These are phyloP conservation scores for Heritiera fomes DNA, from an alignment of 345 rosid genomes.

Conservation along the genomic window DNA sequence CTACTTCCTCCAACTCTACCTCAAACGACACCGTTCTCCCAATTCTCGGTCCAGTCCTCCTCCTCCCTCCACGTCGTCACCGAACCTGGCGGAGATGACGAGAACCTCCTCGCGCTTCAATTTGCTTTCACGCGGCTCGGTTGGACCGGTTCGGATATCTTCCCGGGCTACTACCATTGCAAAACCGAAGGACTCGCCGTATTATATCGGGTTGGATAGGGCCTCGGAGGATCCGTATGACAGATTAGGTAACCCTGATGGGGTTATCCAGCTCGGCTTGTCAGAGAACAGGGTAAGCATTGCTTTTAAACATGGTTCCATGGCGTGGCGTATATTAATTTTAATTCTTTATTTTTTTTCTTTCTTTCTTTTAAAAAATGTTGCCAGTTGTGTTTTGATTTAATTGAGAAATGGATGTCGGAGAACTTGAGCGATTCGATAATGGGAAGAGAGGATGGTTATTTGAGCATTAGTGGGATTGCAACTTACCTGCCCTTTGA, in stretches of 20 bases:
- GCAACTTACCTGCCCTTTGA: constrained; percentile 70
- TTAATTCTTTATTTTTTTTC: not conserved
- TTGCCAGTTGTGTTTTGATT: constrained; percentile 78
- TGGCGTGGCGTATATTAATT: constrained; percentile 1
- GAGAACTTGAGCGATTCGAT: constrained; percentile 54
- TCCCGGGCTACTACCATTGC: constrained; percentile 56
- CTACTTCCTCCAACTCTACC: constrained; percentile 70
- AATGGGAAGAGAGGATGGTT: constrained; percentile 40
- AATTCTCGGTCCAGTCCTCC: constrained; percentile 39
- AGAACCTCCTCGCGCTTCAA: constrained; percentile 58
- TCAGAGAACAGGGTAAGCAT: constrained; percentile 71
- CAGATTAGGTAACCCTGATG: constrained; percentile 49
- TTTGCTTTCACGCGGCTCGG: constrained; percentile 51
- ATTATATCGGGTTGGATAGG: constrained; percentile 69
- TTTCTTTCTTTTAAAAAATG: not conserved
- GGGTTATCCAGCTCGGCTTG: constrained; percentile 84
- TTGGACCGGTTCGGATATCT: constrained; percentile 61
- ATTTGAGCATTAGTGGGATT: constrained; percentile 61
- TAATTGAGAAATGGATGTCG: constrained; percentile 77
- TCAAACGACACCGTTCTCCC: constrained; percentile 63
- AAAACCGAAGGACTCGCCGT: constrained; percentile 61
- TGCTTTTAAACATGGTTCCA: not conserved
- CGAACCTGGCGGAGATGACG: constrained; percentile 46
- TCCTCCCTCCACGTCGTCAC: constrained; percentile 44
- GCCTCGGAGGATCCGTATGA: constrained; percentile 60